Conservation (phyloP, 208 protist genomes). For the Trypanosoma conorhini region DNA sequence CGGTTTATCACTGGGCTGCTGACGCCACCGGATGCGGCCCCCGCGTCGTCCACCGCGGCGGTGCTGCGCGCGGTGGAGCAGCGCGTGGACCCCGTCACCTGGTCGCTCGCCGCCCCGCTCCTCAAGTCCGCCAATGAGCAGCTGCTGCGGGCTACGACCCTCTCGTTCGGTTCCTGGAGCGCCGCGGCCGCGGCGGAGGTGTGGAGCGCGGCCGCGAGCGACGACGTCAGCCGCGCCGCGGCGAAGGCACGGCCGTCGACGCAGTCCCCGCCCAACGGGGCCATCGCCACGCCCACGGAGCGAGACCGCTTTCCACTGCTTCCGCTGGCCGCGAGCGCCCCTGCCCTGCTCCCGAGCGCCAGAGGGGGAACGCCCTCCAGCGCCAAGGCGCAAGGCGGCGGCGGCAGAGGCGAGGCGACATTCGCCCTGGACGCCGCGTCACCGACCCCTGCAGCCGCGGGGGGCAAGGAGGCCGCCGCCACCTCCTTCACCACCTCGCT, state of each 20-base stretch:
- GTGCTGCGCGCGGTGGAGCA: conserved; percentile 23
- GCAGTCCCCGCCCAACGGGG: neutral
- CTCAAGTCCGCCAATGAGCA: conserved; percentile 19
- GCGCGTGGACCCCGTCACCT: conserved; percentile 23
- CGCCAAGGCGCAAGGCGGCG: neutral
- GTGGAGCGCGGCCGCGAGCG: neutral
- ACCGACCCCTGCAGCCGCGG: neutral
- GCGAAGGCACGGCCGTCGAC: neutral
- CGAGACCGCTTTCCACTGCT: conserved; percentile 26
- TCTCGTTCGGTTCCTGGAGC: conserved; percentile 33
- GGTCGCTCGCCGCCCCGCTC: conserved; percentile 16
- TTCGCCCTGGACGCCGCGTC: neutral
- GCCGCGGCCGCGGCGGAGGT: neutral
- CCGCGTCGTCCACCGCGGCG: conserved; percentile 4
- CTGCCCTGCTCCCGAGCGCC: conserved; percentile 4
- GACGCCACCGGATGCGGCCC: neutral
- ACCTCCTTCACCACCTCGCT: neutral
- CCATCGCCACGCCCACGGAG: conserved; percentile 9
- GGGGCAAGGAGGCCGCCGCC: neutral
- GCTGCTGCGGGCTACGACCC: conserved; percentile 19
- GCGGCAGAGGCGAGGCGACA: neutral
- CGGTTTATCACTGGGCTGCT: conserved; percentile 14
- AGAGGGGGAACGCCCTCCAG: neutral
- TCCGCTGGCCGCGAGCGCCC: conserved; percentile 7
- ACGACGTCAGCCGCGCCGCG: neutral